These are phyloP conservation scores for Nymphaea thermarum DNA, from an alignment of 164 flowering plant species.

Conservation along the genomic window DNA sequence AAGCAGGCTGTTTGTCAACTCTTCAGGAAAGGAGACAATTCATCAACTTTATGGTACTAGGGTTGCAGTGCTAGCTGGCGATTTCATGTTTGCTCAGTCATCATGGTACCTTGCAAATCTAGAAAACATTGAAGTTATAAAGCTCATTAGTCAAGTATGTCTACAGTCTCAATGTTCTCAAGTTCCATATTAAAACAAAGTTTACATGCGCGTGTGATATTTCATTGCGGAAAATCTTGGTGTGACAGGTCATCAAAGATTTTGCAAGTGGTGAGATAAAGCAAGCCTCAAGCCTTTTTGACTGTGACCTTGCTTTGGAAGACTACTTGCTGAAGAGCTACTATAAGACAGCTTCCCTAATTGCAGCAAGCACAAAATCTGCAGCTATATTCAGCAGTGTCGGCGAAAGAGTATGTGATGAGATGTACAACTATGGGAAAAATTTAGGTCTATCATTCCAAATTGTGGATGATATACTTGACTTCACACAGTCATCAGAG, in stretches of 20 bases:
- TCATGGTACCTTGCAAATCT: constrained; percentile 98
- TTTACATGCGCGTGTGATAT: too few relatives aligned
- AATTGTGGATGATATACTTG: constrained; percentile 89
- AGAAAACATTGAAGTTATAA: constrained; percentile 91
- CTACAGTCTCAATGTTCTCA: not conserved
- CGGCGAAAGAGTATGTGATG: constrained; percentile 22
- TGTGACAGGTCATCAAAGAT: constrained; percentile 81
- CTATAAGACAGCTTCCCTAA: constrained; percentile 91
- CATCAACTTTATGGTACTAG: constrained; percentile 90
- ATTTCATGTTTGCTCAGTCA: constrained; percentile 98
- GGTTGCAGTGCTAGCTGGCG: constrained; percentile 92
- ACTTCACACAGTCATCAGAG: constrained; percentile 88
- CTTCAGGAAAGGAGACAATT: constrained; percentile 82
- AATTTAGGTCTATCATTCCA: constrained; percentile 94
- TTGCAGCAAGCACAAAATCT: constrained; percentile 88
- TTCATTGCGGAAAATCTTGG: not conserved
- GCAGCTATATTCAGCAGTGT: constrained; percentile 88
- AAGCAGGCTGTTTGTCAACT: not conserved
- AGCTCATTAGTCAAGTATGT: constrained; percentile 88
- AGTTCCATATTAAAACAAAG: too few relatives aligned
- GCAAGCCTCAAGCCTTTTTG: constrained; percentile 90
- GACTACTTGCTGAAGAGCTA: constrained; percentile 86
- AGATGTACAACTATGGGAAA: constrained; percentile 82
- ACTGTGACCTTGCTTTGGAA: constrained; percentile 47
- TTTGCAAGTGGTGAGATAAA: constrained; percentile 99